A percentile compares a stretch with the other conserved stretches of the same genome.
Conservation (phyloP, 2,329 filamentous ascomycete genomes). For the Teratosphaeria nubilosa region DNA sequence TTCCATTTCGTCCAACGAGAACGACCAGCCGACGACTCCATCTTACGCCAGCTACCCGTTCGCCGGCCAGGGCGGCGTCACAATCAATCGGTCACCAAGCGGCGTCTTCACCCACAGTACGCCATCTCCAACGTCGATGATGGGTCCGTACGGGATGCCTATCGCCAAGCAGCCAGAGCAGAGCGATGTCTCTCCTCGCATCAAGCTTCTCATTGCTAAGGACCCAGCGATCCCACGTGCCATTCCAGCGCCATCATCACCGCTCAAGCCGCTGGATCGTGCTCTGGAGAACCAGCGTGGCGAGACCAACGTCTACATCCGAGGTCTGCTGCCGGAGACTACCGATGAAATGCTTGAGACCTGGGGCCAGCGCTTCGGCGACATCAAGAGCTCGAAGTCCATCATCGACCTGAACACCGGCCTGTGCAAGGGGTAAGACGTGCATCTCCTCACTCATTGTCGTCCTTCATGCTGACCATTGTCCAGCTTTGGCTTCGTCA, state of each 20-base stretch:
- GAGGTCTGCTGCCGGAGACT: conserved; percentile 87
- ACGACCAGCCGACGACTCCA: conserved; percentile 41
- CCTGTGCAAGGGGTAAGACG: conserved; percentile 82
- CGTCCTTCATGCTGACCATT: conserved; percentile 19
- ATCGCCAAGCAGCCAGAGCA: conserved; percentile 25
- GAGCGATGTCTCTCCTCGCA: conserved; percentile 34
- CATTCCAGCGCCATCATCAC: conserved; percentile 79
- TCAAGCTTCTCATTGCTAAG: conserved; percentile 44
- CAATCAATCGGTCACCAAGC: conserved; percentile 42
- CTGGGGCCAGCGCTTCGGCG: conserved; percentile 81
- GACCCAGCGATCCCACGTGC: conserved; percentile 79
- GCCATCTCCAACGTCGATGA: conserved; percentile 40
- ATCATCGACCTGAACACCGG: conserved; percentile 93
- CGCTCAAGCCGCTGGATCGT: conserved; percentile 82
- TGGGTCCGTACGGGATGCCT: conserved; percentile 34
- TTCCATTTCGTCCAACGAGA: conserved; percentile 43
- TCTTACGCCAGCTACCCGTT: conserved; percentile 33
- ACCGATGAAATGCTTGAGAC: conserved; percentile 78
- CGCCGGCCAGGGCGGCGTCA: conserved; percentile 30
- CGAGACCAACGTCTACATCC: conserved; percentile 97
- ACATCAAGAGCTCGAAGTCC: conserved; percentile 93
- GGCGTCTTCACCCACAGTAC: conserved; percentile 38
- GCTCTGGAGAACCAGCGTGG: conserved; percentile 89
- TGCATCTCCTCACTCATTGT: neutral
- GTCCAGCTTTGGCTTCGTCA: conserved; percentile 87